Percentiles rank a stretch among this genome's conserved stretches.
phyloP scores from a whole-genome alignment of 495 filamentous ascomycete species.

The Neurospora sp. region DNA sequence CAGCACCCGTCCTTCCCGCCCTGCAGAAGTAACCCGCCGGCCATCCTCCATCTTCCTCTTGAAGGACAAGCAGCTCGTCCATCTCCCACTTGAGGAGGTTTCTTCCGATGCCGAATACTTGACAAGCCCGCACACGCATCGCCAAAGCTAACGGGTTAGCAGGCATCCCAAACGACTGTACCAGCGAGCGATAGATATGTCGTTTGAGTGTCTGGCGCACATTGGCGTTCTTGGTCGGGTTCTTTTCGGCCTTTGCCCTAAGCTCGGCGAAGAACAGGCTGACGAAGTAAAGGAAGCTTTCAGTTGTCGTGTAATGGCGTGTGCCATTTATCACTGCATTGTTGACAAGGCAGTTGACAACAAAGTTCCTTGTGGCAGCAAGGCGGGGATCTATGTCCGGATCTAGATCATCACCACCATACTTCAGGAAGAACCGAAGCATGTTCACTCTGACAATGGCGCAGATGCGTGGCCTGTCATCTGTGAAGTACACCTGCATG shows the following conservation, averaged over 20 bases:
- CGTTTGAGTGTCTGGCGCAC: background rate
- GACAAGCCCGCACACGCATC: background rate
- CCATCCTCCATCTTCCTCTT: background rate
- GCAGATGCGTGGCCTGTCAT: slow-evolving; percentile 3
- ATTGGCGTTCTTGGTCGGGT: background rate
- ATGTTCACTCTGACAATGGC: slow-evolving; percentile 14
- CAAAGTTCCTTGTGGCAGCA: background rate
- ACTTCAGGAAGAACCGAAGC: slow-evolving; percentile 13
- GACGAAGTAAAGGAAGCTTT: background rate
- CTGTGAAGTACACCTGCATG: slow-evolving; percentile 13
- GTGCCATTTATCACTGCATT: background rate
- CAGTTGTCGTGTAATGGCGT: background rate
- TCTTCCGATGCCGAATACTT: background rate
- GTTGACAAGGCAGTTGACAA: background rate
- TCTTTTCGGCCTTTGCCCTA: background rate
- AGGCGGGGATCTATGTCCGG: background rate
- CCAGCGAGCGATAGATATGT: background rate
- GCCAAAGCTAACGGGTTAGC: background rate
- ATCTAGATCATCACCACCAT: background rate
- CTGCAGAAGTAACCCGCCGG: background rate
- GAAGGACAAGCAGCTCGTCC: background rate
- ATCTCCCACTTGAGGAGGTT: background rate
- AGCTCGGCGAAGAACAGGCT: background rate
- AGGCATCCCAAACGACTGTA: background rate
- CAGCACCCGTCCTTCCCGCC: background rate